Evolutionary conservation across 305 asterid species (phyloP), one percentile per base, ranked within the genome.

Genomic region (Petunia hybrid): DNA sequence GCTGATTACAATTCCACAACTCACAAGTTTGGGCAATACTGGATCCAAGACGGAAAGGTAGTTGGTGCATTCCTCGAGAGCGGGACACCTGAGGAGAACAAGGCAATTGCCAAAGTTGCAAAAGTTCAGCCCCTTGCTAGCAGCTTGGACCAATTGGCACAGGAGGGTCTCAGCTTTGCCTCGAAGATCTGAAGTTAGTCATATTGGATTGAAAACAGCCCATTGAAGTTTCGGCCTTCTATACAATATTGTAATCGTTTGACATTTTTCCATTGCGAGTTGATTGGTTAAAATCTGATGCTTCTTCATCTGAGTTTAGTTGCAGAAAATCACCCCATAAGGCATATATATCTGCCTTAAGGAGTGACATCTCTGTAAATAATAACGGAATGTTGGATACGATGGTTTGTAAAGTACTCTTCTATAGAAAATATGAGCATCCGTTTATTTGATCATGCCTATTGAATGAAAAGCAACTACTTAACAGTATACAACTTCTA

Each of bases 41-140:
- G 99, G 99, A 88, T 94, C 89, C 89, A 92, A 83, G 93, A 94
- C 4, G 97, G 99, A 43, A 94, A 94, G 81, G 94, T 95, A 1
- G 88, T 91, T 4, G 99, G 99, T 42, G 98, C 79, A 64, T 95
- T 95, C 89, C 82, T 94, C 85, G 98, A 94, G 91, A 85, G 98
- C 31, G 98, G 99, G 40, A 88, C 92, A 35, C 93, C 99, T 0
- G 98, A 92, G 65, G 99, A 95, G 80, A 94, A 95, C 90, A 89
- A 86, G 85, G 97, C 99, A 4, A 89, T 95, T 71, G 96, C 96
- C 61, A 94, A 92, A 77, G 93, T 95, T 40, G 98, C 98, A 12
- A 87, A 86, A 88, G 88, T 86, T 78, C 97, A 92, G 87, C 99
- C 99, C 43, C 61, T 87, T 13, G 93, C 79, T 4, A 65, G 13